A percentile compares a stretch with the other conserved stretches of the same genome.
phyloP scores from a whole-genome alignment of 2,329 filamentous ascomycete genomes.

The Neonectria hederae region DNA sequence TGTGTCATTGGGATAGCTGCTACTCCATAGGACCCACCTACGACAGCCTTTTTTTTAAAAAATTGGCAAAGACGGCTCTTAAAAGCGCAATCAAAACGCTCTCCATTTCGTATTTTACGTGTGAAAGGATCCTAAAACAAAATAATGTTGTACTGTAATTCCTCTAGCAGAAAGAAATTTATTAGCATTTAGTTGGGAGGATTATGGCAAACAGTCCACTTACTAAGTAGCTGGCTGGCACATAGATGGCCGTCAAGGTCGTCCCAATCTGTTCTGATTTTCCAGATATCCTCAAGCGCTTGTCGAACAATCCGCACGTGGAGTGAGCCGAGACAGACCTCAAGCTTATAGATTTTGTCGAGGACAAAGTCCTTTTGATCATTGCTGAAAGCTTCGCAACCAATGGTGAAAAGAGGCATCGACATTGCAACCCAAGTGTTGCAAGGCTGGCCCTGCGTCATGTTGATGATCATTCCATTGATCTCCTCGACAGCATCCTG shows the following conservation, averaged over 20 bases:
- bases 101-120: too few relatives aligned
- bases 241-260: conserved; percentile 36
- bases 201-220: neutral
- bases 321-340: conserved; percentile 38
- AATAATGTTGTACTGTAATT: conserved; percentile 42
- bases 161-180: conserved; percentile 10
- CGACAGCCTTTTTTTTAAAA: neutral
- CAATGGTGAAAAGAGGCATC: conserved; percentile 44
- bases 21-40: too few relatives aligned
- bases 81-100: too few relatives aligned
- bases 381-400: conserved; percentile 38
- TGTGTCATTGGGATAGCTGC: neutral
- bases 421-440: conserved; percentile 47
- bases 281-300: conserved; percentile 43
- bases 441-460: conserved; percentile 43
- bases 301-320: conserved; percentile 40
- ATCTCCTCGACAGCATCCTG: conserved; percentile 32
- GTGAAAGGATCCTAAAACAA: conserved; percentile 21
- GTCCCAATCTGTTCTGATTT: conserved; percentile 27
- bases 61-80: too few relatives aligned
- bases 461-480: conserved; percentile 36
- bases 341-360: conserved; percentile 41
- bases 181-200: neutral
- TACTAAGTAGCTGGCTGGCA: conserved; percentile 35
- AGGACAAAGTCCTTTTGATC: conserved; percentile 34